Evolutionary conservation across 2,329 filamentous ascomycete genomes (phyloP).

Genomic region (Nakataea oryzae): DNA sequence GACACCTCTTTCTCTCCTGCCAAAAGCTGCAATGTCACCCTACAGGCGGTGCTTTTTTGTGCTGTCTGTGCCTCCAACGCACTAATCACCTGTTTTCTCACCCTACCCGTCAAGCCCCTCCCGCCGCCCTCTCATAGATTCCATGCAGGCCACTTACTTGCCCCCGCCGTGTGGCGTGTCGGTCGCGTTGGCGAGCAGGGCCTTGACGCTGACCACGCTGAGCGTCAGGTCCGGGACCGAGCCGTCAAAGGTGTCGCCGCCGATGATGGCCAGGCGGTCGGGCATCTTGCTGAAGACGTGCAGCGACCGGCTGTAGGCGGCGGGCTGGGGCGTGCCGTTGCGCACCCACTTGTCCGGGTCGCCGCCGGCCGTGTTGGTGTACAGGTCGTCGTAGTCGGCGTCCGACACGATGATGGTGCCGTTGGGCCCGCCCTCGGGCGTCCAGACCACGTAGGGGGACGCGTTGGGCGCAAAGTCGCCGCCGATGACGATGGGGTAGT

Average conservation of each 20-base stretch:
- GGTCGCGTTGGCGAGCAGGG: constrained; percentile 4
- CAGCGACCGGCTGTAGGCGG: constrained; percentile 26
- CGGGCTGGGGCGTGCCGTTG: constrained; percentile 21
- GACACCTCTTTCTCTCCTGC: too few relatives aligned
- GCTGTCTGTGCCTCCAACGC: too few relatives aligned
- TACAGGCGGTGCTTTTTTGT: too few relatives aligned
- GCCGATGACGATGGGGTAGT: constrained; percentile 19
- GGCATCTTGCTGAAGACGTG: constrained; percentile 22
- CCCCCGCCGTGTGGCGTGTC: background rate
- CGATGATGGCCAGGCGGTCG: constrained; percentile 29
- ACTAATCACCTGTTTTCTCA: too few relatives aligned
- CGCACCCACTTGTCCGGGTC: constrained; percentile 24
- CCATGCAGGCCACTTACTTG: too few relatives aligned
- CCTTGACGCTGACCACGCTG: constrained; percentile 19
- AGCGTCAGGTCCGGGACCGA: constrained; percentile 18
- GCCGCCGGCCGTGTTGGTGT: constrained; percentile 29
- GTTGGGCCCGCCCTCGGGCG: constrained; percentile 28
- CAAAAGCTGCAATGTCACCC: too few relatives aligned
- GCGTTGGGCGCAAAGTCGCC: constrained; percentile 21
- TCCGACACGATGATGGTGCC: constrained; percentile 32
- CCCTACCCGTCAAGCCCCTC: too few relatives aligned
- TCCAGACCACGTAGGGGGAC: constrained; percentile 34
- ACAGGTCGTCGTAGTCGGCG: constrained; percentile 26
- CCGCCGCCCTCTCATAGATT: too few relatives aligned
- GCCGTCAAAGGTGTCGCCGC: constrained; percentile 27